Evolutionary conservation across 805 yeast species (phyloP), one percentile per base, ranked within the genome.

Genomic region (Candida mattraensis): DNA sequence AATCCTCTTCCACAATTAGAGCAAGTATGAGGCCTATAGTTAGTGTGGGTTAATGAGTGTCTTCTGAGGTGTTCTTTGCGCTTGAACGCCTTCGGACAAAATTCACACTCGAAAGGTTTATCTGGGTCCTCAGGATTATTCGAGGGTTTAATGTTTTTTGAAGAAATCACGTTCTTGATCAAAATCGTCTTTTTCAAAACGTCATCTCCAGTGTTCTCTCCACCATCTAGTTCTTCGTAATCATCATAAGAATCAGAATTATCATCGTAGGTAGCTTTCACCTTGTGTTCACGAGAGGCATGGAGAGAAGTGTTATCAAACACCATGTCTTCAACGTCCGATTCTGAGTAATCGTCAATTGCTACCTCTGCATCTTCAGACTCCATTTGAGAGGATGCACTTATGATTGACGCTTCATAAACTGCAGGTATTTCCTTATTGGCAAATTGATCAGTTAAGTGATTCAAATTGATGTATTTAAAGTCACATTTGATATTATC

Each of bases 11-110:
- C 53, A 43, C 60, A 55, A 18, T 40, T 44, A 6, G 45, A 34
- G 39, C 60, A 55, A 14, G 41, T 43, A 30, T 48, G 56, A 12
- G 56, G 58, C 28, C 58, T 39, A 27, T 50, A 48, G 25, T 54
- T 51, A 3, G 53, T 47, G 33, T 55, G 60, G 0, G 54, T 52
- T 14, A 54, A 20, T 3, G 54, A 45, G 28, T 55, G 60, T 33
- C 58, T 47, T 18, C 56, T 40, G 20, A 54, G 31, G 27, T 54
- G 53, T 29, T 55, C 56, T 28, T 49, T 50, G 14, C 60, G 35
- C n/a, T 54, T 49, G 38, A 55, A 55, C 5, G 53, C 42, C 23
- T 48, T 50, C 4, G 45, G 31, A 37, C 60, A 55, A 22, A 47
- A 48, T 13, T 50, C 47, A 30, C 60, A 55, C 32, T 49, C 49